Percentiles rank a stretch among this genome's conserved stretches.
Evolutionary conservation across 306 rosid species (phyloP).

Genomic region (Cicer yamashitae): DNA sequence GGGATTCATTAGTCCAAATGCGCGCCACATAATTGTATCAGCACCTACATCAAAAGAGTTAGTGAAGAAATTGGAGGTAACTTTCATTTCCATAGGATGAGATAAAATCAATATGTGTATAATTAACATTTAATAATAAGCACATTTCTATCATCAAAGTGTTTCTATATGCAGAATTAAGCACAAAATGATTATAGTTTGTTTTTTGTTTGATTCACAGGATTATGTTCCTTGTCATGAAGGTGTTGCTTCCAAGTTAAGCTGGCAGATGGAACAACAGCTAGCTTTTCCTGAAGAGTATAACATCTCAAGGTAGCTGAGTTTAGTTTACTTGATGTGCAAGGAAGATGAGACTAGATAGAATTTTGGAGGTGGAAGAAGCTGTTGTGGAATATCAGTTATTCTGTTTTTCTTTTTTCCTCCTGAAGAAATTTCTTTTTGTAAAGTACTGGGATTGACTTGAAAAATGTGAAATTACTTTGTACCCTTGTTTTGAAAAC

Average conservation of each 20-base stretch:
- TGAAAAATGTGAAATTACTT: slow-evolving; percentile 58
- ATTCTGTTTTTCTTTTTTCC: slow-evolving; percentile 41
- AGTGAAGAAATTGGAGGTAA: slow-evolving; percentile 95
- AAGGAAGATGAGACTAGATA: slow-evolving; percentile 46
- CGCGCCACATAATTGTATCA: slow-evolving; percentile 91
- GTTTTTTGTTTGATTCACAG: slow-evolving; percentile 49
- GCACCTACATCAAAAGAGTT: slow-evolving; percentile 91
- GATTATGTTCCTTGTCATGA: slow-evolving; percentile 94
- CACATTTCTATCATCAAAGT: slow-evolving; percentile 7
- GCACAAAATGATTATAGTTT: not conserved
- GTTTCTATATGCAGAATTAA: not conserved
- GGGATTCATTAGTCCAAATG: slow-evolving; percentile 87
- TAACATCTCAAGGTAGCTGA: slow-evolving; percentile 71
- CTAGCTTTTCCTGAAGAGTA: slow-evolving; percentile 69
- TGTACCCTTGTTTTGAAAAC: slow-evolving; percentile 55
- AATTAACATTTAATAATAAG: not conserved
- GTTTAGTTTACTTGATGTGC: slow-evolving; percentile 44
- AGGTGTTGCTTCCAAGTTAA: slow-evolving; percentile 87
- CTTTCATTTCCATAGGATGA: slow-evolving; percentile 5
- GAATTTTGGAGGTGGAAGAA: slow-evolving; percentile 67
- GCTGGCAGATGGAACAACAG: slow-evolving; percentile 86
- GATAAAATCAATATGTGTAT: not conserved
- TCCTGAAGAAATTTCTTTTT: slow-evolving; percentile 39
- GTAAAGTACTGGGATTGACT: slow-evolving; percentile 74
- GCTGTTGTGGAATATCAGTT: slow-evolving; percentile 51